Evolutionary conservation across 176 grass and related monocot species (phyloP), one percentile per base, ranked within the genome.

Genomic region (Tillandsia leiboldiana): DNA sequence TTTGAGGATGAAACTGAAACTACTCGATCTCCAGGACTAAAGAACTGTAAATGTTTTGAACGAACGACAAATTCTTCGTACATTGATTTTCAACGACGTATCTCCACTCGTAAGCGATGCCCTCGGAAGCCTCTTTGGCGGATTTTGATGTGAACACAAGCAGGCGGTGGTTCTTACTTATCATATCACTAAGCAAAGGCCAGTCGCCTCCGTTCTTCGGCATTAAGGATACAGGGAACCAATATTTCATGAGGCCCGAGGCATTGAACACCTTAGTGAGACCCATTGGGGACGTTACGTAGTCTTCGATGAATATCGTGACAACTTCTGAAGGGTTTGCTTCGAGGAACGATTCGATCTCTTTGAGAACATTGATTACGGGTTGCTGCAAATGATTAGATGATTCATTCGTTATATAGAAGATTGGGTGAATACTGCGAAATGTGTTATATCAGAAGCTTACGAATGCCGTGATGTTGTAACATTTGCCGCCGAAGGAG

Each of bases 61-160:
- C 6, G 13, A 71, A 50, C 6, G 10, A 42, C 8, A 64, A 27
- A 11, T 20, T 13, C 75, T 67, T 69, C 83, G 0, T 73, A 96
- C 89, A 96, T 79, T 97, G 89, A 63, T 92, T 97, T 75, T 97
- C 94, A 23, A 97, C 63, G 26, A 97, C 80, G 76, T 97, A 92
- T 63, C 77, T 70, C 94, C 94, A 93, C 78, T 97, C 84, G 76
- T 97, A 85, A 2, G 94, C 68, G 58, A 97, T 80, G 52, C 84
- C 86, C 68, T 97, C 94, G 47, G 77, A 11, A 66, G 72, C 67
- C 63, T 97, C 89, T 83, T 97, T 92, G 72, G 67, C 80, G 28
- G 68, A 1, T 70, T 83, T 92, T 28, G 94, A 92, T 57, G 94
- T 97, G 89, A 97, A 97, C 18, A 87, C 74, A 14, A 97, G 49